Percentiles rank a stretch among this genome's conserved stretches.
Evolutionary conservation across 139 green algal genomes (phyloP).

Genomic region (Astrephomene gubernaculifera): DNA sequence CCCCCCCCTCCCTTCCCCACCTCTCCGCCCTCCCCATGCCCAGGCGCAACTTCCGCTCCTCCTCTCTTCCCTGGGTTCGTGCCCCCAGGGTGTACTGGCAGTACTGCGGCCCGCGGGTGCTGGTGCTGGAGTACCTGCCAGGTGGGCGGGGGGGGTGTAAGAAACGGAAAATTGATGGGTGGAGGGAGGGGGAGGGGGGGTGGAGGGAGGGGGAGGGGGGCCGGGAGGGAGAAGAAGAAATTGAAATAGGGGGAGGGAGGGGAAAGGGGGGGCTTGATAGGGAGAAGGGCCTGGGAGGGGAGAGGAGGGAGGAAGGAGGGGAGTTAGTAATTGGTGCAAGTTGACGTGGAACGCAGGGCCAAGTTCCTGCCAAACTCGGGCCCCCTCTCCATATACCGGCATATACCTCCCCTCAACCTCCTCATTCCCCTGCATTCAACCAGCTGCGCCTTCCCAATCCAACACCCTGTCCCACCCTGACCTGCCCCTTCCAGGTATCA

Average conservation of each 20-base stretch:
- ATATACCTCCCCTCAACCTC: neutral
- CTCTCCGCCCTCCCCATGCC: neutral
- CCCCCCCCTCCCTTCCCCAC: neutral
- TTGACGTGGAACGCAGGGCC: neutral
- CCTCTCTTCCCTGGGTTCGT: conserved; percentile 69
- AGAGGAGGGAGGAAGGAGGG: neutral
- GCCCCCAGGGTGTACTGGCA: conserved; percentile 77
- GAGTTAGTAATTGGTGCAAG: neutral
- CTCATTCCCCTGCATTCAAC: neutral
- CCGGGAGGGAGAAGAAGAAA: neutral
- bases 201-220: neutral
- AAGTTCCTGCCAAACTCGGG: neutral
- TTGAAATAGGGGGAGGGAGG: neutral
- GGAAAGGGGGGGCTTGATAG: neutral
- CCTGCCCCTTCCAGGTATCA: conserved; percentile 48
- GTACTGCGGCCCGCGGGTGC: conserved; percentile 79
- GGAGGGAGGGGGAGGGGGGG: neutral
- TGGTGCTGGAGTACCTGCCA: conserved; percentile 96
- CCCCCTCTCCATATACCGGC: neutral
- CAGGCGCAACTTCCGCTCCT: conserved; percentile 79
- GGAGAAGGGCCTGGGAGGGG: neutral
- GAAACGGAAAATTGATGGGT: no score
- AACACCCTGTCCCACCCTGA: no score
- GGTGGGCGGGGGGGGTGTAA: conserved; percentile 52
- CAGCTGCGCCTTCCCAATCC: neutral